Conservation (phyloP, 306 rosid genomes). For the Dalbergia oliveri region DNA sequence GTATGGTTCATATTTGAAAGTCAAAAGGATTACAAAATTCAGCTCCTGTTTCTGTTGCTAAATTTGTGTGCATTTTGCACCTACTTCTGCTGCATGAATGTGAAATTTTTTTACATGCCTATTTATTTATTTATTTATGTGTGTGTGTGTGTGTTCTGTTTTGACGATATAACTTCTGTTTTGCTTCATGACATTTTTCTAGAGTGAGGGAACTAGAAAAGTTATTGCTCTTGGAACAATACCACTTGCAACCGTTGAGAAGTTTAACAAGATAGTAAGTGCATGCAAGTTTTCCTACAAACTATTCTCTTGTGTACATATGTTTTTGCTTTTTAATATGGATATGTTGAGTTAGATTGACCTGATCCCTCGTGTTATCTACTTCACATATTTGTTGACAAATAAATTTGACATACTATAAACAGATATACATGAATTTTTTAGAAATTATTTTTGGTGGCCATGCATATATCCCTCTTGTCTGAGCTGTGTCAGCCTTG, state of each 20-base stretch:
- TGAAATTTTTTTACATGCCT: conserved; percentile 26
- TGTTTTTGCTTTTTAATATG: conserved; percentile 33
- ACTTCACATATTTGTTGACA: conserved; percentile 23
- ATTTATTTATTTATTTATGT: neutral
- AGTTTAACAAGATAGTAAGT: conserved; percentile 85
- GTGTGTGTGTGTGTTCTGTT: neutral
- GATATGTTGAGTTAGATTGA: conserved; percentile 18
- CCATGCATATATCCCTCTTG: conserved; percentile 41
- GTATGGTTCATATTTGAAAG: neutral
- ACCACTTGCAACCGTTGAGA: conserved; percentile 89
- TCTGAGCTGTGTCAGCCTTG: conserved; percentile 16
- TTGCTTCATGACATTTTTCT: conserved; percentile 45
- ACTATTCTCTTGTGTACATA: conserved; percentile 7
- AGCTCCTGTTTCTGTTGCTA: conserved; percentile 30
- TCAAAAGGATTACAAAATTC: conserved; percentile 7
- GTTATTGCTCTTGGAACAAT: conserved; percentile 87
- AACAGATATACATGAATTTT: conserved; percentile 1
- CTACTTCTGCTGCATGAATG: neutral
- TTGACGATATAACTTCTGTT: conserved; percentile 39
- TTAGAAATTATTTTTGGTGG: conserved; percentile 24
- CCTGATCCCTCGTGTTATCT: neutral
- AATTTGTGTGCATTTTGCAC: conserved; percentile 13
- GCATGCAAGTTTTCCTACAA: conserved; percentile 24
- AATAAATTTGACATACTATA: conserved; percentile 27
- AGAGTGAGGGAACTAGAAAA: conserved; percentile 93